phyloP scores from a whole-genome alignment of 148 eudicot species.

The Arbutus unedo region DNA sequence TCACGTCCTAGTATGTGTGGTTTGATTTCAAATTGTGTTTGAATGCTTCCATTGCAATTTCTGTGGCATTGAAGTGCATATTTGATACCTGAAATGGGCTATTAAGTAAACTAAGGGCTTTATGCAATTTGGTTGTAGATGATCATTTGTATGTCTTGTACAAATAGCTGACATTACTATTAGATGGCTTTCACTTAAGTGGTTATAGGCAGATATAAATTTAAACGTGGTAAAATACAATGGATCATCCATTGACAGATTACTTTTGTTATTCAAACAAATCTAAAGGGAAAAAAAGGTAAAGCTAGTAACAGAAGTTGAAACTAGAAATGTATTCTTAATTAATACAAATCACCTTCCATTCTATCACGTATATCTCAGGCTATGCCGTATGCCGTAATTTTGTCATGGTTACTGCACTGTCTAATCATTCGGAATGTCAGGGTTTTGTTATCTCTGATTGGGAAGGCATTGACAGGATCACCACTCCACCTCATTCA shows the following conservation, averaged over 20 bases:
- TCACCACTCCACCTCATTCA: constrained; percentile 69
- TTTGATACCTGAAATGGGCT: neutral
- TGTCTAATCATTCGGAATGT: neutral
- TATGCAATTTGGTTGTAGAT: neutral
- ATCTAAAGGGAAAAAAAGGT: neutral
- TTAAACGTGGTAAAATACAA: neutral
- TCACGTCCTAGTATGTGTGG: neutral
- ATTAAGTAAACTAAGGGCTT: neutral
- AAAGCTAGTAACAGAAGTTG: neutral
- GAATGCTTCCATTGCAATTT: neutral
- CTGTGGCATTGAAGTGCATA: neutral
- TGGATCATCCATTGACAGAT: neutral
- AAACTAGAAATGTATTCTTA: neutral
- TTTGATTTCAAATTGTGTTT: neutral
- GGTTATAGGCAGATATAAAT: neutral
- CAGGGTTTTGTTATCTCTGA: constrained; percentile 97
- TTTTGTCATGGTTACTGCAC: neutral
- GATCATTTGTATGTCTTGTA: neutral
- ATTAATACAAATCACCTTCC: neutral
- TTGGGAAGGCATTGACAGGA: constrained; percentile 88
- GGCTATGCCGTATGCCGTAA: neutral
- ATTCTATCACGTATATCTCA: neutral
- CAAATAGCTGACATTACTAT: neutral
- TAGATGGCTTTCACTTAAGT: neutral
- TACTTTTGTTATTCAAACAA: neutral